A percentile compares a stretch with the other conserved stretches of the same genome.
These are phyloP conservation scores for Fusarium caatingaense DNA, from an alignment of 2,329 filamentous ascomycete species.

Conservation along the genomic window DNA sequence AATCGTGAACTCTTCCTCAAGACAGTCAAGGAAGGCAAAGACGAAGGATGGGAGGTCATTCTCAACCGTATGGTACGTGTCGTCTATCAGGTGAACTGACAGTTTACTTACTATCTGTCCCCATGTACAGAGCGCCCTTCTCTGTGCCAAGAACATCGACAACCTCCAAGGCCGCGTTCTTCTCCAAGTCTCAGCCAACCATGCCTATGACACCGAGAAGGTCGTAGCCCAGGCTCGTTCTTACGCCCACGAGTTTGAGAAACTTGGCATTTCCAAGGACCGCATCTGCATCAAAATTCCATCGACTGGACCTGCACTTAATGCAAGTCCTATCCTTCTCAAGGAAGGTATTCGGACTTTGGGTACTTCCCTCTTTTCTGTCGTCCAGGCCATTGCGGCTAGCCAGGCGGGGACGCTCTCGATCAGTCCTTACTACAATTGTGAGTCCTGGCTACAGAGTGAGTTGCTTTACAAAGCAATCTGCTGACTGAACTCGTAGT, in stretches of 20 bases:
- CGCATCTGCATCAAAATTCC: constrained; percentile 17
- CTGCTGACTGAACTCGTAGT: not conserved
- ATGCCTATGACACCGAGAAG: constrained; percentile 9
- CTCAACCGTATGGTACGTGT: not conserved
- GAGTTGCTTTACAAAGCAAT: fast-evolving
- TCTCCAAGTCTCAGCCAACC: constrained; percentile 2
- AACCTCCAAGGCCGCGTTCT: not conserved
- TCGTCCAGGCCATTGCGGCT: not conserved
- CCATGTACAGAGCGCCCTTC: not conserved
- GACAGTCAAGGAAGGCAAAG: constrained; percentile 5
- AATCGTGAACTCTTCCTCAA: constrained; percentile 2
- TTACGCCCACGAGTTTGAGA: not conserved
- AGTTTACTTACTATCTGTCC: not conserved
- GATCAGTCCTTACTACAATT: constrained; percentile 3
- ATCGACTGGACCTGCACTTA: constrained; percentile 1
- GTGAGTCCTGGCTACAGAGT: not conserved
- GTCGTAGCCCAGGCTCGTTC: not conserved
- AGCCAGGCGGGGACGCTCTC: not conserved
- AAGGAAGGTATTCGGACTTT: constrained; percentile 3
- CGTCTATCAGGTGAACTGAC: fast-evolving
- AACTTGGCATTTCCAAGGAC: not conserved
- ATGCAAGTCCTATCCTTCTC: constrained; percentile 6
- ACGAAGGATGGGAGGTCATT: constrained; percentile 3
- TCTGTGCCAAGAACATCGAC: constrained; percentile 6
- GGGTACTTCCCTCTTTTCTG: constrained; percentile 16